phyloP scores from a whole-genome alignment of 495 filamentous ascomycete genomes.

The Sporormia fimetaria region DNA sequence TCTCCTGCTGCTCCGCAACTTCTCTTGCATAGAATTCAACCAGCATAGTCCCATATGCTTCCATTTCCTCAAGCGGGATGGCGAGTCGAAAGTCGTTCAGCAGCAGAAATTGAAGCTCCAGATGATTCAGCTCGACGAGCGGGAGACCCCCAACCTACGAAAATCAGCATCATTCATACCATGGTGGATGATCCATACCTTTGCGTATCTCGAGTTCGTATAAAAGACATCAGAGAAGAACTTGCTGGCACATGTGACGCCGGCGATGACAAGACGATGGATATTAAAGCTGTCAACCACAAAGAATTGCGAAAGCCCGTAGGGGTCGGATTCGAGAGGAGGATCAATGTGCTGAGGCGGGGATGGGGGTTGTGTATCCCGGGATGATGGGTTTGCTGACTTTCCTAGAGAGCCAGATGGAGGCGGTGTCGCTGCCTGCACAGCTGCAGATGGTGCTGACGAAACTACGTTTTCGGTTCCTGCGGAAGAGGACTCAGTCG shows the following conservation, averaged over 20 bases:
- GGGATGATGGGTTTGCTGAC: slow-evolving; percentile 25
- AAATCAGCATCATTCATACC: neutral
- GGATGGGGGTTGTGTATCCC: slow-evolving; percentile 21
- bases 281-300: slow-evolving; percentile 99
- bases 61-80: slow-evolving; percentile 87
- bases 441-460: slow-evolving; percentile 13
- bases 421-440: slow-evolving; percentile 32
- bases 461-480: neutral
- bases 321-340: slow-evolving; percentile 38
- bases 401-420: slow-evolving; percentile 33
- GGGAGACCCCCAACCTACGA: slow-evolving; percentile 85
- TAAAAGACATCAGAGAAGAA: slow-evolving; percentile 99
- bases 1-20: slow-evolving; percentile 56
- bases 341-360: slow-evolving; percentile 23
- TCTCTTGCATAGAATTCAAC: slow-evolving; percentile 97
- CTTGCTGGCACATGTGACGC: slow-evolving; percentile 97
- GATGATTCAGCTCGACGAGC: slow-evolving; percentile 90
- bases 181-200: slow-evolving; percentile 48
- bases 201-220: slow-evolving; percentile 97
- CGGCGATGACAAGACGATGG: slow-evolving; percentile 90
- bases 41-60: slow-evolving; percentile 96
- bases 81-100: slow-evolving; percentile 95
- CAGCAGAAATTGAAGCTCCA: slow-evolving; percentile 92
- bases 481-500: slow-evolving; percentile 23
- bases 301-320: slow-evolving; percentile 68